Conservation (phyloP, 345 rosid genomes). For the Syzygium aromaticum region DNA sequence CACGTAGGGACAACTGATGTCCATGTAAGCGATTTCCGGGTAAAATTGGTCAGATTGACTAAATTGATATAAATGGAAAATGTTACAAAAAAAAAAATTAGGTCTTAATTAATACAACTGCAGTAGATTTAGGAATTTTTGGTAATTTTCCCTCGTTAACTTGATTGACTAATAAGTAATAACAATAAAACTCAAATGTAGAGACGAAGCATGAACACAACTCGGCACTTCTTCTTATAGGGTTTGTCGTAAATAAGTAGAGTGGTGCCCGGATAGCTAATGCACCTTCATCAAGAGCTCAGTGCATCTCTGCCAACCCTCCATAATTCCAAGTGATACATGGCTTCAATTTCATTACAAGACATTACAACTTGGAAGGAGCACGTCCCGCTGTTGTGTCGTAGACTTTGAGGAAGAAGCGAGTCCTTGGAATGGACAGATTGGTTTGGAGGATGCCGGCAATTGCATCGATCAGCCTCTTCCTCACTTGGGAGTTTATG, state of each 20-base stretch:
- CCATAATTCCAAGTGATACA: neutral
- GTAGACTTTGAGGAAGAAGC: conserved; percentile 70
- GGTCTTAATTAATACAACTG: no score
- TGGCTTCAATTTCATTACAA: neutral
- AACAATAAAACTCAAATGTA: neutral
- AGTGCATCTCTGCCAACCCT: neutral
- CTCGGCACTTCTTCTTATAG: neutral
- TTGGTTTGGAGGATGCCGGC: conserved; percentile 45
- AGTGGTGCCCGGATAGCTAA: neutral
- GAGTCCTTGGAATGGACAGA: conserved; percentile 40
- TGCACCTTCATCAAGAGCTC: neutral
- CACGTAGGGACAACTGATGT: no score
- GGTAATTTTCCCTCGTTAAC: no score
- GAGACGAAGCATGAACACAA: neutral
- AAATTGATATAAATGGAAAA: no score
- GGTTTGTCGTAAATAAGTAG: neutral
- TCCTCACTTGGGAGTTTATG: conserved; percentile 56
- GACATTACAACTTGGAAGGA: conserved; percentile 21
- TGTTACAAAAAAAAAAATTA: no score
- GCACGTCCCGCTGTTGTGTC: conserved; percentile 38
- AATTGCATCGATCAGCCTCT: conserved; percentile 41
- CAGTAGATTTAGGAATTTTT: no score
- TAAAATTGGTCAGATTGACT: no score
- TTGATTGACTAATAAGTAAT: no score
- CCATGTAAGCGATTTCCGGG: no score